Evolutionary conservation across 106 monocot species (phyloP).

Genomic region (Phalaenopsis equestris): DNA sequence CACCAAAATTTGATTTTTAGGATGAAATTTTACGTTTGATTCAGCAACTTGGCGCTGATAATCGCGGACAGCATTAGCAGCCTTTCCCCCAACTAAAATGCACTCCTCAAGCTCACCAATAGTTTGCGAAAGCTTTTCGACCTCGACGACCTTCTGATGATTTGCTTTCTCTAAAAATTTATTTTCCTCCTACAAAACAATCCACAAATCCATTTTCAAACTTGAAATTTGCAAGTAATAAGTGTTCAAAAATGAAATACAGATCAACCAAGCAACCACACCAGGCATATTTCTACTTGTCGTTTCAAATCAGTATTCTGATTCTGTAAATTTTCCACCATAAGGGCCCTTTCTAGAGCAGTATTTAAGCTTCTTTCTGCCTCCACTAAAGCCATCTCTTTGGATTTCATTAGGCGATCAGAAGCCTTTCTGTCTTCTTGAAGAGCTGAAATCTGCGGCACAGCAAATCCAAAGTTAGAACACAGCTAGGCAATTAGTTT

Average conservation of each 20-base stretch:
- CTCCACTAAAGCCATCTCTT: constrained; percentile 38
- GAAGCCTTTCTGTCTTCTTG: constrained; percentile 33
- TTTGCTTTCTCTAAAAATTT: constrained; percentile 44
- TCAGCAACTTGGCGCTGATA: constrained; percentile 52
- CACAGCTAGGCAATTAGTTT: not conserved
- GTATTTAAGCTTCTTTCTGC: constrained; percentile 19
- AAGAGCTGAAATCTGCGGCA: constrained; percentile 21
- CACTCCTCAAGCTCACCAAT: constrained; percentile 58
- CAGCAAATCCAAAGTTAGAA: not conserved
- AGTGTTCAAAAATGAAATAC: not conserved
- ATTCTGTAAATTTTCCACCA: constrained; percentile 38
- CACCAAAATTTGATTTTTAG: no score
- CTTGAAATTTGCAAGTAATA: not conserved
- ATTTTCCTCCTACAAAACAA: constrained; percentile 60
- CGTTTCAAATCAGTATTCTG: constrained; percentile 35
- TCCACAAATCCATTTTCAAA: not conserved
- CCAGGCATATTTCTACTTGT: constrained; percentile 36
- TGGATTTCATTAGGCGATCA: constrained; percentile 32
- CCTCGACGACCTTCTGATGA: constrained; percentile 44
- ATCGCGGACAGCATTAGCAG: constrained; percentile 48
- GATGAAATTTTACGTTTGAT: constrained; percentile 32
- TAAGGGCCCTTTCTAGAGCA: constrained; percentile 25
- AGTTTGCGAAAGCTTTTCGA: constrained; percentile 44
- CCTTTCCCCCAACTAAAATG: constrained; percentile 44
- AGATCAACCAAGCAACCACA: not conserved